Percentiles rank a stretch among this genome's conserved stretches.
phyloP scores from a whole-genome alignment of 1,139 yeast species.

The Yamadazyma buinensis region DNA sequence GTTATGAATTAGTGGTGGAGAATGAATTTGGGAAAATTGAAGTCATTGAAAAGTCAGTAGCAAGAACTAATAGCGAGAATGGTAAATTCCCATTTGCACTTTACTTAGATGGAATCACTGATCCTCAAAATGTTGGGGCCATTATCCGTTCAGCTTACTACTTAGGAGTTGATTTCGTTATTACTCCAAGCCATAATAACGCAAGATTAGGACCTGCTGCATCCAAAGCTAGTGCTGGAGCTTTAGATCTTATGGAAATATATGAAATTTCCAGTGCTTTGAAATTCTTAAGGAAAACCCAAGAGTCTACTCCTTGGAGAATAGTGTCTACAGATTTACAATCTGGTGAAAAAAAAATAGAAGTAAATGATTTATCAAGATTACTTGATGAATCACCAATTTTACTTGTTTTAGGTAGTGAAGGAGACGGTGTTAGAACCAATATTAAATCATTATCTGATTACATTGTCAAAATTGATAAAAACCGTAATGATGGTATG shows the following conservation, averaged over 20 bases:
- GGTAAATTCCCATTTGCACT: constrained; percentile 60
- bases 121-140: constrained; percentile 90
- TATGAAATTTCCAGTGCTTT: constrained; percentile 57
- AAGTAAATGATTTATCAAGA: constrained; percentile 38
- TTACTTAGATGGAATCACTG: constrained; percentile 78
- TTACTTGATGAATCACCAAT: constrained; percentile 53
- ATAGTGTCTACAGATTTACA: constrained; percentile 52
- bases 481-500: constrained; percentile 29
- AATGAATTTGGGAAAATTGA: constrained; percentile 19
- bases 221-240: constrained; percentile 84
- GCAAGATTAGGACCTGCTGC: constrained; percentile 77
- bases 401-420: constrained; percentile 76
- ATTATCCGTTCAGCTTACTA: constrained; percentile 77
- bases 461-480: constrained; percentile 49
- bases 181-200: constrained; percentile 66
- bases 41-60: constrained; percentile 14
- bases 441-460: constrained; percentile 62
- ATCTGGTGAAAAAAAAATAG: constrained; percentile 33
- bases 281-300: constrained; percentile 55
- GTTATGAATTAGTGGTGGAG: constrained; percentile 19
- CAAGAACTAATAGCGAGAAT: constrained; percentile 7
- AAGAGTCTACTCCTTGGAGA: constrained; percentile 57
- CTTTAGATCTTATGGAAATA: constrained; percentile 68
- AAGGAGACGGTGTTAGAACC: constrained; percentile 77
- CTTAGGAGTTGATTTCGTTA: constrained; percentile 79